Evolutionary conservation across 1,139 yeast species (phyloP), one percentile per base, ranked within the genome.

Genomic region (Eremothecium cymbalariae): DNA sequence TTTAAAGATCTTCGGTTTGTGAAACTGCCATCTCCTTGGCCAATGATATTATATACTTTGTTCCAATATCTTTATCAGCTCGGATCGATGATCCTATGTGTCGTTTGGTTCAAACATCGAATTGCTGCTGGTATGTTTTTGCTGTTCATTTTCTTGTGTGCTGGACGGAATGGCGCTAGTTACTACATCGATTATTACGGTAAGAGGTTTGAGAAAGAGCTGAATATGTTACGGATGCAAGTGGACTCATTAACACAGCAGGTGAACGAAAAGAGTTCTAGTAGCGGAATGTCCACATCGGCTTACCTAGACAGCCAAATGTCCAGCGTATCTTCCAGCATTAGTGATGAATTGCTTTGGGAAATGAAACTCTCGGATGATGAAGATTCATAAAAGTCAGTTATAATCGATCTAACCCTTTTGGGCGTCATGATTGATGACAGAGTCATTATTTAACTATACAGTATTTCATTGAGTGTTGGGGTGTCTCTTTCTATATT

Each of bases 101-200:
- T 96, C 0, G 55, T 90, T 17, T 84, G 95, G 83, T 84, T 83
- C 58, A 66, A 70, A 29, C 71, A 76, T 55, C 78, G 78, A 48
- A 63, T 65, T 37, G 71, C 82, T 1, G 84, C 94, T 27, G 75
- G 80, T 0, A 49, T 68, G 1, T 88, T 86, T 55, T 70, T 90
- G 42, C 59, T 75, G 2, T 67, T 71, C 37, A 84, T 90, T 18
- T 85, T 86, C 49, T 59, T 77, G 23, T 72, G 77, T 62, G 94
- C 97, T 2, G 69, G 86, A 32, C 84, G 81, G 57, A 88, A 90
- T 48, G 98, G 98, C 21, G 97, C 97, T 2, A 84, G 95, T 1
- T 90, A 84, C 55, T 90, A 90, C 55, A 70, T 90, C 39, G 97
- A 90, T 53, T 80, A 81, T 28, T 90, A 88, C 60, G 96, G 94